Conservation (phyloP, 176 grass and related monocot genomes). For the Raddia distichophylla region DNA sequence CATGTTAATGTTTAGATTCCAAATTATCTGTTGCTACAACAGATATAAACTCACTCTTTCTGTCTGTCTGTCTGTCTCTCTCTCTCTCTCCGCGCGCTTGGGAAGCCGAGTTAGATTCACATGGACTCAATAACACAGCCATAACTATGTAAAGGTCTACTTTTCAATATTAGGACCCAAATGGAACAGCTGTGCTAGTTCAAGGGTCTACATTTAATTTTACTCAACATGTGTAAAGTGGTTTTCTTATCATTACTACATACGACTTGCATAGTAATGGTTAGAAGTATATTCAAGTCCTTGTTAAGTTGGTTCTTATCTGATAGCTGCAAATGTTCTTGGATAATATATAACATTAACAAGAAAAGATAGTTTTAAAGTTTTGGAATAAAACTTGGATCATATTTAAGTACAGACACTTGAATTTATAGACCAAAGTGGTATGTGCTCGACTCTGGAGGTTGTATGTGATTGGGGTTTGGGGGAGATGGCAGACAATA, state of each 20-base stretch:
- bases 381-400: constrained; percentile 2
- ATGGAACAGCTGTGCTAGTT: neutral
- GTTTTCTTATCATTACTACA: neutral
- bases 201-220: constrained; percentile 3
- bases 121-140: neutral
- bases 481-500: no score
- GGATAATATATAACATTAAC: neutral
- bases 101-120: neutral
- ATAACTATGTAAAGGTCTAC: neutral
- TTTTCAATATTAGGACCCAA: neutral
- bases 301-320: neutral
- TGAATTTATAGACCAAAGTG: neutral
- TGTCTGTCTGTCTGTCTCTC: no score
- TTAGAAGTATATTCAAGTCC: neutral
- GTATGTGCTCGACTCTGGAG: no score
- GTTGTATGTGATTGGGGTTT: no score
- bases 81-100: no score
- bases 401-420: neutral
- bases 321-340: neutral
- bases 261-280: neutral
- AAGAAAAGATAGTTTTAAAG: neutral
- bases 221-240: neutral
- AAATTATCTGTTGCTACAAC: neutral
- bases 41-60: no score
- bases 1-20: neutral